Conservation (phyloP, 805 yeast species). For the Kuraishia hungarica region DNA sequence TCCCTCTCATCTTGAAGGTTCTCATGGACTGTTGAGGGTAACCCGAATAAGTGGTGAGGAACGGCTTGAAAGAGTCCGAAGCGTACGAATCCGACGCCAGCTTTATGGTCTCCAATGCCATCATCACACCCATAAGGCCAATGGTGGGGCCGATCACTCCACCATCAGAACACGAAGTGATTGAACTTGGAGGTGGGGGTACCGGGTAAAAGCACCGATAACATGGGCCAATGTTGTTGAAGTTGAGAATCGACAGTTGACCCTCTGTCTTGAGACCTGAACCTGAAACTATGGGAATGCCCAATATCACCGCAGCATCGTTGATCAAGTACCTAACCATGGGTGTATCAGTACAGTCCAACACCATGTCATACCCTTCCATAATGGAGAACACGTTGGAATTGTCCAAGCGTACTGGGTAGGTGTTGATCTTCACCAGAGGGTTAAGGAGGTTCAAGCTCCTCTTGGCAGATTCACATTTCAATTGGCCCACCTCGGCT, state of each 20-base stretch:
- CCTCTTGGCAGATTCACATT: slow-evolving; percentile 70
- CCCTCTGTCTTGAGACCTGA: slow-evolving; percentile 92
- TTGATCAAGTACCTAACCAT: slow-evolving; percentile 77
- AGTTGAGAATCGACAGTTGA: slow-evolving; percentile 73
- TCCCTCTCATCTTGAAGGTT: slow-evolving; percentile 71
- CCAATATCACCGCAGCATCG: slow-evolving; percentile 66
- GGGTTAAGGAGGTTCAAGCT: slow-evolving; percentile 59
- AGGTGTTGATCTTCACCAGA: slow-evolving; percentile 43
- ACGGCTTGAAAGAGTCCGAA: slow-evolving; percentile 51
- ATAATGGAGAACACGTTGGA: slow-evolving; percentile 59
- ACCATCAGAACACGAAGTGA: slow-evolving; percentile 84
- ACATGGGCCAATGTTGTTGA: slow-evolving; percentile 68
- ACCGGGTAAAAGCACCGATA: slow-evolving; percentile 88
- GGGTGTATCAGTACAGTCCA: slow-evolving; percentile 96
- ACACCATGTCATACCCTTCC: slow-evolving; percentile 57
- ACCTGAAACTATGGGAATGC: slow-evolving; percentile 77
- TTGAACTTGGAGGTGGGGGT: slow-evolving; percentile 81
- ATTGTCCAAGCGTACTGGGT: slow-evolving; percentile 40
- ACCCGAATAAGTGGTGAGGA: slow-evolving; percentile 59
- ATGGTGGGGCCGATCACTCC: slow-evolving; percentile 97
- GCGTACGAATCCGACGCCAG: slow-evolving; percentile 51
- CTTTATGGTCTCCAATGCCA: slow-evolving; percentile 84
- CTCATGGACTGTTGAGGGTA: slow-evolving; percentile 60
- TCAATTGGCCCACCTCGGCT: slow-evolving; percentile 54
- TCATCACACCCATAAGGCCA: slow-evolving; percentile 80